Conservation (phyloP, 768 basidiomycete genomes). For the Cyclocybe cylindracea region DNA sequence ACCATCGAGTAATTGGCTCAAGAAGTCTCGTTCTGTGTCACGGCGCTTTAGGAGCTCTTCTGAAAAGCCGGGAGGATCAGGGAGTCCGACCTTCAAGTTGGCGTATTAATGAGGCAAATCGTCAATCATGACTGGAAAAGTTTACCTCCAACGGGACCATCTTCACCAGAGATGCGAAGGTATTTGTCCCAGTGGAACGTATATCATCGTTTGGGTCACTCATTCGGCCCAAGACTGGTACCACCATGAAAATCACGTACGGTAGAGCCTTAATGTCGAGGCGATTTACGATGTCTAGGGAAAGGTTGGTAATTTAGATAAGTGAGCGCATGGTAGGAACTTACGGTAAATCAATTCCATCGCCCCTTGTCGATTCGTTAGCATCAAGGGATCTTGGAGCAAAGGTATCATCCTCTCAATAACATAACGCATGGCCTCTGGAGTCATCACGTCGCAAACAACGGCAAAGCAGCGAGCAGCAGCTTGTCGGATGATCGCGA, state of each 20-base stretch:
- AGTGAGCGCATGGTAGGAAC: constrained; percentile 32
- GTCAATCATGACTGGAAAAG: not conserved
- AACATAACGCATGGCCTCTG: constrained; percentile 87
- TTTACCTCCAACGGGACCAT: constrained; percentile 96
- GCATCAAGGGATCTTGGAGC: constrained; percentile 73
- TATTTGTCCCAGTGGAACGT: constrained; percentile 92
- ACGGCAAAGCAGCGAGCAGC: constrained; percentile 88
- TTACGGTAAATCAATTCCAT: constrained; percentile 89
- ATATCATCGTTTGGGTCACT: constrained; percentile 92
- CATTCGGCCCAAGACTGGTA: constrained; percentile 96
- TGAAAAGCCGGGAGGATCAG: constrained; percentile 92
- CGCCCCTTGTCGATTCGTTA: constrained; percentile 84
- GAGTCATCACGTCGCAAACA: constrained; percentile 82
- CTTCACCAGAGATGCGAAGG: constrained; percentile 95
- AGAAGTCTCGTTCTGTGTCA: constrained; percentile 86
- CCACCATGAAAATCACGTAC: constrained; percentile 95
- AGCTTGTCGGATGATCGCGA: constrained; percentile 87
- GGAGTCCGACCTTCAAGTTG: constrained; percentile 79
- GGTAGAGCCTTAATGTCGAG: constrained; percentile 94
- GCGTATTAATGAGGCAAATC: not conserved
- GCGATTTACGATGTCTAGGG: constrained; percentile 82
- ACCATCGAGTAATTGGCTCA: constrained; percentile 92
- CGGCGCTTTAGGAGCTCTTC: constrained; percentile 84
- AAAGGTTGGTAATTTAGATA: constrained; percentile 11
- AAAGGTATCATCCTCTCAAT: constrained; percentile 82